Conservation (phyloP, 75 land plant species). For the Chamaecyparis obtusa region DNA sequence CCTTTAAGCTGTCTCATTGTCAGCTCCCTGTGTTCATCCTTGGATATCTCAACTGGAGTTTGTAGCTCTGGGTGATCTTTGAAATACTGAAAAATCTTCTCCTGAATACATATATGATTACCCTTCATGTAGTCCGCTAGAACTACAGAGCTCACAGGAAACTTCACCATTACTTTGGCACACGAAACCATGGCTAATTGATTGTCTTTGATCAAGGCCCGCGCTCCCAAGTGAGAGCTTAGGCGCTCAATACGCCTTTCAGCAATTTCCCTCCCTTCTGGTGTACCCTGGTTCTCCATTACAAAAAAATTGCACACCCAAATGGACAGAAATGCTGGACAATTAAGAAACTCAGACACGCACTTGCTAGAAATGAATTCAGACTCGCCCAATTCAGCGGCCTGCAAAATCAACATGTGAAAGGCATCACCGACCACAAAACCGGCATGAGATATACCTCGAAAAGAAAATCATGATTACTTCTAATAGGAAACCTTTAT, state of each 20-base stretch:
- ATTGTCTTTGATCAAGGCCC: conserved; percentile 17
- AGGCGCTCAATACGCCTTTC: conserved; percentile 34
- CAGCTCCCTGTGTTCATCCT: conserved; percentile 78
- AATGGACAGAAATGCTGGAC: background rate
- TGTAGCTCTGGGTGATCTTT: conserved; percentile 65
- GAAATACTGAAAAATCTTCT: conserved; percentile 61
- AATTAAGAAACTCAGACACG: background rate
- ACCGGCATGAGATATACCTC: background rate
- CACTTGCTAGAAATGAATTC: background rate
- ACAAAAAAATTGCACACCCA: background rate
- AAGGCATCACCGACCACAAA: background rate
- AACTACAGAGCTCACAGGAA: conserved; percentile 28
- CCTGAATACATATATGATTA: conserved; percentile 50
- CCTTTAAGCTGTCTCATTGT: conserved; percentile 76
- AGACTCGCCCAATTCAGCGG: background rate
- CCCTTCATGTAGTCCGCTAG: conserved; percentile 62
- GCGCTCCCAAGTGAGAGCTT: conserved; percentile 34
- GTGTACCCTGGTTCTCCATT: conserved; percentile 14
- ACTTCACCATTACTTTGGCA: conserved; percentile 34
- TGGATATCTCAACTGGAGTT: conserved; percentile 81
- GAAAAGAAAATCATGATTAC: background rate
- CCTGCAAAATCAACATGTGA: background rate
- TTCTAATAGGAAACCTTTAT: background rate
- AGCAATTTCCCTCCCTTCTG: conserved; percentile 24
- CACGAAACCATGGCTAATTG: conserved; percentile 27